phyloP scores from a whole-genome alignment of 2,329 filamentous ascomycete genomes.

The Helminthosporium solani region DNA sequence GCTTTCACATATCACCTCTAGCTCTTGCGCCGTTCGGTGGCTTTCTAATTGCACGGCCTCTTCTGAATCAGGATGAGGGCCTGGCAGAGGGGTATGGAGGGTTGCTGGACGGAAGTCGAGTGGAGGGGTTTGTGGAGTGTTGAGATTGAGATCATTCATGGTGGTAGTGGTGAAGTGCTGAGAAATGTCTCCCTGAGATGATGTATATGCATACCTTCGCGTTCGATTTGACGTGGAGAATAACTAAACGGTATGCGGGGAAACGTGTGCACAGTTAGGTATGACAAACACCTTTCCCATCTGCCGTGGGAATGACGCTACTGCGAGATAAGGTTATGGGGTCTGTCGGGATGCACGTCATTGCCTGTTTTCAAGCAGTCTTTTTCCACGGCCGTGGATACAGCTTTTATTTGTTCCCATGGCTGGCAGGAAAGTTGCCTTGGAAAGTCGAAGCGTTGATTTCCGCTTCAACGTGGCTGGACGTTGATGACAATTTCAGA shows the following conservation, averaged over 20 bases:
- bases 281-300: not conserved
- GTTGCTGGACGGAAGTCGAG: constrained; percentile 28
- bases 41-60: constrained; percentile 13
- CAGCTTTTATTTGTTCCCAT: too few relatives aligned
- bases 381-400: too few relatives aligned
- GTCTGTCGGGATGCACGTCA: not conserved
- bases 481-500: too few relatives aligned
- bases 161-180: not conserved
- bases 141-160: constrained; percentile 10
- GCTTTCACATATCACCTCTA: constrained; percentile 9
- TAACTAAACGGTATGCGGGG: not conserved
- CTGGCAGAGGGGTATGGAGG: constrained; percentile 6
- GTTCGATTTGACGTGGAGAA: not conserved
- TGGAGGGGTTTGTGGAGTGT: constrained; percentile 9
- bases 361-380: too few relatives aligned
- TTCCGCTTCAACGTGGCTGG: too few relatives aligned
- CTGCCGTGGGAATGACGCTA: not conserved
- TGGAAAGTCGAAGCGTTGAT: too few relatives aligned
- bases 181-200: not conserved
- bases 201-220: not conserved
- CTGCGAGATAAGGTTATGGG: not conserved
- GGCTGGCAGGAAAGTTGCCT: too few relatives aligned
- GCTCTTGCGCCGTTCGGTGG: constrained; percentile 19
- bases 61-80: constrained; percentile 21
- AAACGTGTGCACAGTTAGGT: not conserved